phyloP scores from a whole-genome alignment of 2,329 filamentous ascomycete species.

The Phaeosphaeria sp. region DNA sequence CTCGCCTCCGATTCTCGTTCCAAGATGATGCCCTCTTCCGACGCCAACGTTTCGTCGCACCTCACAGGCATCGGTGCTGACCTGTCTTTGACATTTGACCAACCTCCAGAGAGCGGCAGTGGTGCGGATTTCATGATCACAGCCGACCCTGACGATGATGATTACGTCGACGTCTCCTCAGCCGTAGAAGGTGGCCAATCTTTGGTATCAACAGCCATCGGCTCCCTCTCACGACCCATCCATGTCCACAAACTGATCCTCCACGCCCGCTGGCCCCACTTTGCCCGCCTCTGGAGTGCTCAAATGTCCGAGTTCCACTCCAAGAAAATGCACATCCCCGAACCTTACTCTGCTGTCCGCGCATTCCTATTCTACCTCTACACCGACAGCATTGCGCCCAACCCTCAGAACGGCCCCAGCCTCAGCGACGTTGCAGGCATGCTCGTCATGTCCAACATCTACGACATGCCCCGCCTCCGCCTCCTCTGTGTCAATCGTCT shows the following conservation, averaged over 20 bases:
- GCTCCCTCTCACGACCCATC: conserved; percentile 74
- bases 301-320: conserved; percentile 99
- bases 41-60: conserved; percentile 59
- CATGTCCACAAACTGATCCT: conserved; percentile 95
- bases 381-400: conserved; percentile 79
- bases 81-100: conserved; percentile 84
- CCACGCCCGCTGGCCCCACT: conserved; percentile 95
- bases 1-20: conserved; percentile 55
- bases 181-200: conserved; percentile 49
- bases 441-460: conserved; percentile 96
- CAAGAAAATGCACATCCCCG: conserved; percentile 96
- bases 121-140: conserved; percentile 92
- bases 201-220: conserved; percentile 42
- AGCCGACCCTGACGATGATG: conserved; percentile 77
- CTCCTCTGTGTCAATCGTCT: conserved; percentile 90
- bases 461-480: conserved; percentile 92
- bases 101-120: conserved; percentile 81
- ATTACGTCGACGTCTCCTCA: conserved; percentile 65
- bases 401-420: conserved; percentile 56
- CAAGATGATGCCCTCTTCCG: conserved; percentile 55
- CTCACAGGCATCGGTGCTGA: conserved; percentile 78
- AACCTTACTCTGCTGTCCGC: conserved; percentile 91
- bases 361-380: conserved; percentile 97
- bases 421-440: conserved; percentile 90
- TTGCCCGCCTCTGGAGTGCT: conserved; percentile 85